These are phyloP conservation scores for Phytophthora pisi DNA, from an alignment of 352 stramenopile species.

Conservation along the genomic window DNA sequence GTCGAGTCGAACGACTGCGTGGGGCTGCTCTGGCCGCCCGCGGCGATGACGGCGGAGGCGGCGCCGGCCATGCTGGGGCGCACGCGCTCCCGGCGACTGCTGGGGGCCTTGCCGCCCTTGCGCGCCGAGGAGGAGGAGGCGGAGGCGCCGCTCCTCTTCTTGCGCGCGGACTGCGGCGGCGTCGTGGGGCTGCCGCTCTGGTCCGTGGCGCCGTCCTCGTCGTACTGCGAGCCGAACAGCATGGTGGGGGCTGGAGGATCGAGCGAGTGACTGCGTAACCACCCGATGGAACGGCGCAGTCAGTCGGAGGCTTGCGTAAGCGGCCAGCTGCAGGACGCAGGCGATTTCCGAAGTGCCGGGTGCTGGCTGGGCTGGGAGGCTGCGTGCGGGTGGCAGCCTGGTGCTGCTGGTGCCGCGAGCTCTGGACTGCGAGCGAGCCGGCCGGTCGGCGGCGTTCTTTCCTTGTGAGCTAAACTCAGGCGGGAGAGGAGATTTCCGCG, in stretches of 20 bases:
- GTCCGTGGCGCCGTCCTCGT: conserved; percentile 47
- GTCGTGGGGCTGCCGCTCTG: conserved; percentile 43
- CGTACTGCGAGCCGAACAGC: conserved; percentile 62
- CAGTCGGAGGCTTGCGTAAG: background rate
- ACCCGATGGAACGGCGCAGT: background rate
- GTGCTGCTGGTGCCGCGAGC: too few relatives aligned
- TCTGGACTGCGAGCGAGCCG: background rate
- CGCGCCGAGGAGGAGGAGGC: conserved; percentile 1
- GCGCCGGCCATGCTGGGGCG: conserved; percentile 29
- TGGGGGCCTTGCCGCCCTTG: conserved; percentile 14
- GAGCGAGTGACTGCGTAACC: background rate
- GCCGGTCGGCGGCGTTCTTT: conserved; percentile 18
- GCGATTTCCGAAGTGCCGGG: conserved; percentile 16
- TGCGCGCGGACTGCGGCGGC: conserved; percentile 39
- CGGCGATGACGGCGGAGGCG: conserved; percentile 23
- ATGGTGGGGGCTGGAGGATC: conserved; percentile 22
- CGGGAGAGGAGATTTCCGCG: conserved; percentile 19
- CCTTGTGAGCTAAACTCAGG: conserved; percentile 30
- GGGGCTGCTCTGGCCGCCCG: conserved; percentile 22
- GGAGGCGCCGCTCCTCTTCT: conserved; percentile 34
- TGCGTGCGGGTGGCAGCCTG: background rate
- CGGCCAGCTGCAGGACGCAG: conserved; percentile 3
- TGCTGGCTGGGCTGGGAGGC: background rate
- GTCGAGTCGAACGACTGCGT: conserved; percentile 45
- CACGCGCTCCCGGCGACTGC: conserved; percentile 12